Base-by-base conservation (phyloP, 148 eudicot genomes). In the Dysphania ambrosioides region DNA sequence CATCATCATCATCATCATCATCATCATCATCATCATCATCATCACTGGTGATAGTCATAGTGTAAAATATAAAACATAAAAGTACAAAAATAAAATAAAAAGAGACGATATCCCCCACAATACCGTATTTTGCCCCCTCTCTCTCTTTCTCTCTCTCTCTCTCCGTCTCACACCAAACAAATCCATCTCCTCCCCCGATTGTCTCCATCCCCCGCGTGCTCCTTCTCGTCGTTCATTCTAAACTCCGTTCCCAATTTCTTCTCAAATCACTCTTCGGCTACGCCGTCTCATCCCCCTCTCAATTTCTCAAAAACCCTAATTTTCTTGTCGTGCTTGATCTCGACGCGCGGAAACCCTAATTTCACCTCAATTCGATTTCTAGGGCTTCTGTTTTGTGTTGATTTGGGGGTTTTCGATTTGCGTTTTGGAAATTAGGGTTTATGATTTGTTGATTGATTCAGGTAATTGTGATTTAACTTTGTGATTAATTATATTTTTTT, bases 391-490 rank as follows among this genome's bases (percentile, higher is more conserved):
- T 27, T 58, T 40, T 44, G 35, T 58, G 58, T n/a, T 27, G 58
- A 30, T 66, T 68, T 36, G 30, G 72, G 65, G 29, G 31, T 66
- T 75, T 15, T 18, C 31, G 66, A 60, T 71, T 62, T 11, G 24
- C 8, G 51, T 12, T 56, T 23, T 26, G 71, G 72, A 8, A 67
- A 66, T 73, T 77, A 81, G 83, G 78, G 74, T 77, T 81, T 81
- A 44, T 8, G 80, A 49, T 71, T 76, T 70, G 59, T 73, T 75
- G 61, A 40, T 62, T 76, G 74, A 68, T 81, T 60, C 66, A 68
- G 76, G 74, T 73, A 34, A 72, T 49, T 73, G 8, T 18, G 32
- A 2, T 73, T 31, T 42, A 9, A 42, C 13, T 42, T 42, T 9
- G 9, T 11, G 9, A 9, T 10, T 4, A 42, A 11, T 42, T 42